Evolutionary conservation across 2,329 filamentous ascomycete species (phyloP), one percentile per base, ranked within the genome.

Genomic region (Arachnomyces sp.): DNA sequence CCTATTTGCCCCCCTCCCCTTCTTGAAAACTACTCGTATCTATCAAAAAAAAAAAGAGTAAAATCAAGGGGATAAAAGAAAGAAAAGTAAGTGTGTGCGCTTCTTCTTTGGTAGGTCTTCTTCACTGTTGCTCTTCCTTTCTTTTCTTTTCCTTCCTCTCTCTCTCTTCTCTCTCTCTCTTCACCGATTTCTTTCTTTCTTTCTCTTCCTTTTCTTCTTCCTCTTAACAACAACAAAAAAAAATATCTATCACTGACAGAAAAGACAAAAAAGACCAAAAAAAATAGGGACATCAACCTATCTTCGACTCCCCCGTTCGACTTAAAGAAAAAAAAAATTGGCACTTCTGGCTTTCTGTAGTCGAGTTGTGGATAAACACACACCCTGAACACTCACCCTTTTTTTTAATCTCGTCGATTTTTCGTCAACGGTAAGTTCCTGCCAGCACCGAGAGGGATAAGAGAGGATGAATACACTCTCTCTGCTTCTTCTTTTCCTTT

Each of bases 161-260:
- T 43, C 49, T 41, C 41, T 47, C 43, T 47, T 50, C 51, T 54
- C 53, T 53, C 52, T 51, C 49, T 47, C 45, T 46, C 52, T 47
- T 49, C 51, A 50, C 20, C 20, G 20, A 55, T 46, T 20, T 31
- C 13, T 28, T 28, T 15, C 38, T n/a, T n/a, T 40, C 41, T 44
- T 31, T 36, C 42, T 43, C 46, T 51, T 49, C 46, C 42, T 43
- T 53, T 51, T 48, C 47, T 54, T 55, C 58, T 61, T 59, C 53
- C 50, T 49, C 45, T 56, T 55, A 66, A 66, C 57, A 49, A 47
- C 48, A 45, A 47, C 53, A 61, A 63, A 61, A 57, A 54, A 49
- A 49, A 46, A 42, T 47, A 48, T 43, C 30, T 42, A 36, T 42
- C 28, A 42, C n/a, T n/a, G n/a, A 53, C 62, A 62, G 59, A 64